These are phyloP conservation scores for Colletotrichum filicis DNA, from an alignment of 2,329 filamentous ascomycete genomes.

Conservation along the genomic window DNA sequence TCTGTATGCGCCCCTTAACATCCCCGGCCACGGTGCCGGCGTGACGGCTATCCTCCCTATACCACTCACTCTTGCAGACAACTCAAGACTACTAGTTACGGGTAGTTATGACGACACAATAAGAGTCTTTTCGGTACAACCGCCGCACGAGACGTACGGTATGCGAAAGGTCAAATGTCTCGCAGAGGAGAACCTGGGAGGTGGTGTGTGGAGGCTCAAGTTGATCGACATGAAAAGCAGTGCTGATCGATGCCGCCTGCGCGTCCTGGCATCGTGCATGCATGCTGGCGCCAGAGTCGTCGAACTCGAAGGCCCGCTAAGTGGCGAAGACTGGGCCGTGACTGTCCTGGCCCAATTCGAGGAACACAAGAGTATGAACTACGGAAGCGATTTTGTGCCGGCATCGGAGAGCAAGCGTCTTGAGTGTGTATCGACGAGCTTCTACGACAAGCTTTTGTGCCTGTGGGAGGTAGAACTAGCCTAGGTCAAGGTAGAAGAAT, in stretches of 20 bases:
- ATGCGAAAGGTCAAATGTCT: conserved; percentile 62
- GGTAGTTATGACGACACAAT: conserved; percentile 93
- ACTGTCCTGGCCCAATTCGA: conserved; percentile 78
- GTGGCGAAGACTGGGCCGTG: conserved; percentile 65
- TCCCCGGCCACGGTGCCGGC: conserved; percentile 74
- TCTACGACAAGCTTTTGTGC: conserved; percentile 79
- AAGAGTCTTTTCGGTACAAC: conserved; percentile 69
- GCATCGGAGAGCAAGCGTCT: conserved; percentile 41
- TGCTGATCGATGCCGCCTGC: conserved; percentile 42
- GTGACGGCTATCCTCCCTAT: conserved; percentile 89
- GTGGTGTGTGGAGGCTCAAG: conserved; percentile 89
- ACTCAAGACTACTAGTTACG: conserved; percentile 74
- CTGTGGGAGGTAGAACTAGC: conserved; percentile 62
- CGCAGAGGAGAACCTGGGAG: conserved; percentile 75
- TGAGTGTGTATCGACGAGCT: conserved; percentile 76
- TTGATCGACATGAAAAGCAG: conserved; percentile 54
- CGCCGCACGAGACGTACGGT: conserved; percentile 52
- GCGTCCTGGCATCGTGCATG: conserved; percentile 92
- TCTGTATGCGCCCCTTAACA: conserved; percentile 38
- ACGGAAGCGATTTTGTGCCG: conserved; percentile 79
- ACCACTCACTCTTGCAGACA: conserved; percentile 50
- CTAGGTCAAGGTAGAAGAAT: not conserved
- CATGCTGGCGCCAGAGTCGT: conserved; percentile 83
- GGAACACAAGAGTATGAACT: conserved; percentile 95
- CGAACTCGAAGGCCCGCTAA: conserved; percentile 49